Base-by-base conservation (phyloP, 768 basidiomycete species). In the Lactarius pseudohatsudake region DNA sequence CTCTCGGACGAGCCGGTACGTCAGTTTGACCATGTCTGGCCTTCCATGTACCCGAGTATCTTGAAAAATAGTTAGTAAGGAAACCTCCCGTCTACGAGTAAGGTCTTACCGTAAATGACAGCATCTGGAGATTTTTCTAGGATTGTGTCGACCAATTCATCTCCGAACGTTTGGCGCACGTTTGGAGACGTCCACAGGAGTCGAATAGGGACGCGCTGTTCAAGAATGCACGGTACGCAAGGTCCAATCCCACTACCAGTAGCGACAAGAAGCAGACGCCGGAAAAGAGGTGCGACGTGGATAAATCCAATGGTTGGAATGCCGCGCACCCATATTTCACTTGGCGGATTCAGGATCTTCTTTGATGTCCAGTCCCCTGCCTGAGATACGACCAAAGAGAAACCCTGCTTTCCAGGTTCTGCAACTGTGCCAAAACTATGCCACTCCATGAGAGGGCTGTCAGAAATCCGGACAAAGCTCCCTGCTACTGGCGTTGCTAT, bases 101-200 rank as follows among this genome's bases (percentile, higher is more conserved):
- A 36, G 5, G 54, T 61, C 81, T 59, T 62, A 85, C 84, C 84
- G 71, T 86, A 86, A 30, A 86, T 77, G 30, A 85, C 82, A 4
- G 85, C 84, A 61, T 78, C 81, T n/a, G 85, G 85, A 26, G 79
- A 78, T 1, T 82, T 81, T n/a, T 76, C 79, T 28, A 86, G 73
- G 64, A 88, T 82, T 10, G 79, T 72, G 72, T 86, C 84, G 1
- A 86, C 85, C 15, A 88, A 76, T 60, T 84, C 79, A 73, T 86
- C 79, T 32, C 86, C 86, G 71, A 86, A 88, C 16, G 86, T 88
- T 74, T 83, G 77, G 20, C 85, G 80, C 50, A 85, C 84, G 68
- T 85, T 81, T 2, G 85, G 86, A 18, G 85, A 82, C 0, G 85
- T 85, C 86, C 86, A 86, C n/a, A 88, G 78, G 36, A 86, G 78